Evolutionary conservation across 2,329 filamentous ascomycete species (phyloP).

Genomic region (Stenocarpella maydis): DNA sequence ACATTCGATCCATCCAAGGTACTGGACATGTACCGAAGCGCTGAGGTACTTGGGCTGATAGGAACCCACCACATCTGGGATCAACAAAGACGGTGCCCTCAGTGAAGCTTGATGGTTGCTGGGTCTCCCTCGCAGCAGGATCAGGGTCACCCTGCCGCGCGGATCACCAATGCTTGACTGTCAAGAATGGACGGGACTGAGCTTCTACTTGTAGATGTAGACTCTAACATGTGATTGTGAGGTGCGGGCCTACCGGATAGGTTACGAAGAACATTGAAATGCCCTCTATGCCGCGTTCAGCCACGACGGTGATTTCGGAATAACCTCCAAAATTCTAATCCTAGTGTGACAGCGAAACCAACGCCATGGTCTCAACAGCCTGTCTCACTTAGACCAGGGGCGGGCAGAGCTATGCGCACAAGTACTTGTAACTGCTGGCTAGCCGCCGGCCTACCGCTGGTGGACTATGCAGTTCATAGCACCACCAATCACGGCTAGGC

Average conservation of each 20-base stretch:
- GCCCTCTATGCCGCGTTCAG: neutral
- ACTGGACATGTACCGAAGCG: neutral
- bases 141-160: neutral
- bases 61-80: neutral
- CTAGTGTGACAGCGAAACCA: neutral
- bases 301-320: neutral
- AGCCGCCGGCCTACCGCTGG: neutral
- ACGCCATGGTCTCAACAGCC: neutral
- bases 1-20: constrained; percentile 5
- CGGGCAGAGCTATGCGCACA: neutral
- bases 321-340: too few species aligned
- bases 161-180: neutral
- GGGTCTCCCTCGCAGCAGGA: neutral
- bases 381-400: neutral
- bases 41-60: neutral
- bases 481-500: neutral
- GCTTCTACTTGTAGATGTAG: neutral
- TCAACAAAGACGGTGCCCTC: neutral
- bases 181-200: neutral
- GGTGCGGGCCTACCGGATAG: neutral
- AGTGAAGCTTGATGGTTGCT: neutral
- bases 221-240: constrained; percentile 27
- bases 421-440: neutral
- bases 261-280: neutral
- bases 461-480: neutral